Base-by-base conservation (phyloP, 495 filamentous ascomycete species). In the Xylaria palmicola region DNA sequence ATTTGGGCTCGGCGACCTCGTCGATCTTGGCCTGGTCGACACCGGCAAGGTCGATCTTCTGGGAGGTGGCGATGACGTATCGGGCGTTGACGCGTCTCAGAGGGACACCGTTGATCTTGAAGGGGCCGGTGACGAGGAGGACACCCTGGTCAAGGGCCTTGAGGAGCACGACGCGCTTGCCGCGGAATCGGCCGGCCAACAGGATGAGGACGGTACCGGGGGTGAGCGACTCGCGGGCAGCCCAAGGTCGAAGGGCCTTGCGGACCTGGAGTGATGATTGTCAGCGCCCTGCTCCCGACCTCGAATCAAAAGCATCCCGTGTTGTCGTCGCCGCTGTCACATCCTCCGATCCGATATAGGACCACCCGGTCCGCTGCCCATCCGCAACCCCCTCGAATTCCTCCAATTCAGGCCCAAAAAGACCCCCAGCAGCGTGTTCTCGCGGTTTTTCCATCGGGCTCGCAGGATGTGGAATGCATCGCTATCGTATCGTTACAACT, bases 51-150 rank as follows among this genome's bases (percentile, higher is more conserved):
- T 97, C 90, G 67, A 99, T 85, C 77, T 88, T 90, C 71, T 87
- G 88, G 72, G 89, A 95, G 68, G 95, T 99, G 73, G 93, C 93
- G 77, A 98, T 98, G 64, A 99, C 95, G 81, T 98, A 99, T 84
- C 95, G 88, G 70, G 93, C 81, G 83, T 99, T 99, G 73, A 99
- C 94, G 79, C 95, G 86, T 77, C 95, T 88, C 72, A 99, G 89
- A 63, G 95, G 95, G 63, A 99, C 95, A 80, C 95, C 95, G 83
- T 99, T 99, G 84, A 98, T 88, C 88, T 96, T 98, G 89, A 97
- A 99, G 73, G 95, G 95, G 68, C 95, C 95, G 72, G 95, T 99
- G 67, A 99, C 90, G 73, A 99, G 91, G 74, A 99, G 92, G 64
- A 97, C 90, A 79, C 95, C 95, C 83, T 97, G 90, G 72, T 88